Evolutionary conservation across 225 moss, liverwort and hornwort species (phyloP).

Genomic region (Polytrichum commune): DNA sequence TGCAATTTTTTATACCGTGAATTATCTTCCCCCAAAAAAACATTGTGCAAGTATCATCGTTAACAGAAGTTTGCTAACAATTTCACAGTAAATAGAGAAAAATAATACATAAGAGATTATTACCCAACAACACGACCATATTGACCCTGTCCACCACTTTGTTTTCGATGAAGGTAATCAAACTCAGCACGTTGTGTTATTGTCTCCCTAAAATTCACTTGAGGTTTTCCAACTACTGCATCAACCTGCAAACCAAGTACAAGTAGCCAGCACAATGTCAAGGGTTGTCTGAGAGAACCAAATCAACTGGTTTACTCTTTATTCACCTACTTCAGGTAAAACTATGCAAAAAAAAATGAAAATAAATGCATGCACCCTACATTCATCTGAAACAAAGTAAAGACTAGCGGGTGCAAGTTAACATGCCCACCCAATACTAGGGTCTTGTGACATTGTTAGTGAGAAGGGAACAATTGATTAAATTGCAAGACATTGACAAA

Average conservation of each 20-base stretch:
- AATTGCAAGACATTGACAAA: conserved; percentile 10
- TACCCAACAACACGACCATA: conserved; percentile 98
- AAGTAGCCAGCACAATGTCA: not conserved
- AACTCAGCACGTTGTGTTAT: conserved; percentile 87
- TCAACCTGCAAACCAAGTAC: conserved; percentile 60
- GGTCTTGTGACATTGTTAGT: too few species aligned
- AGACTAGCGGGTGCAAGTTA: too few species aligned
- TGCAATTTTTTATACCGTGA: too few species aligned
- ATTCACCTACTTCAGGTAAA: too few species aligned
- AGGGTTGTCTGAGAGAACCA: not conserved
- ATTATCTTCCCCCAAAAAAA: too few species aligned
- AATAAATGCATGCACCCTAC: not conserved
- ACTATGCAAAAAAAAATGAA: too few species aligned
- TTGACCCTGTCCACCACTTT: conserved; percentile 99
- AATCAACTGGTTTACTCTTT: too few species aligned
- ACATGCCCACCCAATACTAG: too few species aligned
- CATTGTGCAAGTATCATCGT: too few species aligned
- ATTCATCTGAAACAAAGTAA: too few species aligned
- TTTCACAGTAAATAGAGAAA: not conserved
- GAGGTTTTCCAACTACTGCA: conserved; percentile 92
- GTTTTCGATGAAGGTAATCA: conserved; percentile 97
- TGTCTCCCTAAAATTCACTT: conserved; percentile 96
- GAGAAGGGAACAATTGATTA: too few species aligned
- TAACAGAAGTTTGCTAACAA: too few species aligned
- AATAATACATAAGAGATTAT: not conserved